Conservation (phyloP, 225 moss, liverwort and hornwort species). For the Bryum argenteum region DNA sequence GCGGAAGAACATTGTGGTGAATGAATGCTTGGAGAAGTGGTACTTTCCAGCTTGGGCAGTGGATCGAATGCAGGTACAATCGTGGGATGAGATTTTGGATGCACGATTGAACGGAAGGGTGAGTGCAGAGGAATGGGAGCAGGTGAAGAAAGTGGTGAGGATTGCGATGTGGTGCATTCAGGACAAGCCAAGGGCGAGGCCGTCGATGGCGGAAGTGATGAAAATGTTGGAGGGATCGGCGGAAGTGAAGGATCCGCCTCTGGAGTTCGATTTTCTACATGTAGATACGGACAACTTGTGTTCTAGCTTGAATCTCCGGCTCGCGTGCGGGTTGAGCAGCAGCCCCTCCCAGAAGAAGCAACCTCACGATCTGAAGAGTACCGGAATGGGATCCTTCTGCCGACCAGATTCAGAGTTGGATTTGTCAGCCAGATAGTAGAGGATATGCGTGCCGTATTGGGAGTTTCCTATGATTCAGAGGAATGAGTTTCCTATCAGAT, state of each 20-base stretch:
- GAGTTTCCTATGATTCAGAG: too few relatives aligned
- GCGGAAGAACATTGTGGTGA: background rate
- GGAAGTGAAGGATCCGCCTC: background rate
- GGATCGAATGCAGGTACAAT: background rate
- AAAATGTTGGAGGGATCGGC: slow-evolving; percentile 2
- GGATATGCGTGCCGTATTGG: too few relatives aligned
- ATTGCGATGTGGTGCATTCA: background rate
- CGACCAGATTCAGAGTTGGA: background rate
- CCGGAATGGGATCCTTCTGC: background rate
- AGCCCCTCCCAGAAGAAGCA: background rate
- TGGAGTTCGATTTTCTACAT: background rate
- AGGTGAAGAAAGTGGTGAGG: background rate
- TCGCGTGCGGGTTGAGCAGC: background rate
- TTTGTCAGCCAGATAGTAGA: too few relatives aligned
- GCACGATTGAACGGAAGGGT: background rate
- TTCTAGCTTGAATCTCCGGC: background rate
- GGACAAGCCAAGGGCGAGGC: background rate
- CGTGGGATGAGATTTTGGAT: background rate
- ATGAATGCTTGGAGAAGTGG: background rate
- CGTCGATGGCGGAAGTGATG: background rate
- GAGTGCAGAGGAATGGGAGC: background rate
- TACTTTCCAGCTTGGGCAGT: background rate
- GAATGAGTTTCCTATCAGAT: too few relatives aligned
- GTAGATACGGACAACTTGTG: background rate
- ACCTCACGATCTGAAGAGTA: background rate